Base-by-base conservation (phyloP, 441 rosid genomes). In the Gossypium lobatum region DNA sequence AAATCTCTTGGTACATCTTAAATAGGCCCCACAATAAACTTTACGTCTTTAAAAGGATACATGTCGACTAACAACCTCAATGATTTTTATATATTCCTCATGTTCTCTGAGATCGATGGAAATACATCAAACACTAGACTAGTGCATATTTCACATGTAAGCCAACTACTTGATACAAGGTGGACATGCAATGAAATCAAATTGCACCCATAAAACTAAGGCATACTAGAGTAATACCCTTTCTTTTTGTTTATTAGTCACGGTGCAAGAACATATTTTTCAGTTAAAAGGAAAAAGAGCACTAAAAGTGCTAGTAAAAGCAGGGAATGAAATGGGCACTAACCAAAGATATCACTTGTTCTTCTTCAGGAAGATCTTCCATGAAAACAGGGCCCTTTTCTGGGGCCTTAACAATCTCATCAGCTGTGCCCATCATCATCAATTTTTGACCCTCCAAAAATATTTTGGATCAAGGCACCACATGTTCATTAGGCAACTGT, bases 341-440 rank as follows among this genome's bases (percentile, higher is more conserved):
- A 83, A 90, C 99, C 87, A 87, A 78, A 53, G 87, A 88, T 63
- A 79, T 80, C 53, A 79, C 95, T 85, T 87, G 97, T 75, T 88
- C 97, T 83, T 94, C 97, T 75, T 90, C 96, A 2, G 96, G 91
- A 83, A 90, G 92, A 89, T 95, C 99, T 86, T 95, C 99, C 58
- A 88, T 77, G 79, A 95, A 95, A 77, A 95, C 88, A 79, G 88
- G 93, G 21, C 88, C 94, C 80, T 91, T 95, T 75, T 95, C 98
- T 6, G 98, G 97, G 74, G 96, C 96, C 79, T 92, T 93, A 74
- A 96, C 88, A 57, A 93, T 84, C 87, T 93, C 97, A 83, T 91
- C 99, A 11, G 95, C 97, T 75, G 98, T 92, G 77, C 97, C 99
- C 97, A 96, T 92, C 99, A 96, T 89, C 99, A 93, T 96, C 88